phyloP scores from a whole-genome alignment of 2,329 filamentous ascomycete genomes.

The Ophiocordyceps australis region DNA sequence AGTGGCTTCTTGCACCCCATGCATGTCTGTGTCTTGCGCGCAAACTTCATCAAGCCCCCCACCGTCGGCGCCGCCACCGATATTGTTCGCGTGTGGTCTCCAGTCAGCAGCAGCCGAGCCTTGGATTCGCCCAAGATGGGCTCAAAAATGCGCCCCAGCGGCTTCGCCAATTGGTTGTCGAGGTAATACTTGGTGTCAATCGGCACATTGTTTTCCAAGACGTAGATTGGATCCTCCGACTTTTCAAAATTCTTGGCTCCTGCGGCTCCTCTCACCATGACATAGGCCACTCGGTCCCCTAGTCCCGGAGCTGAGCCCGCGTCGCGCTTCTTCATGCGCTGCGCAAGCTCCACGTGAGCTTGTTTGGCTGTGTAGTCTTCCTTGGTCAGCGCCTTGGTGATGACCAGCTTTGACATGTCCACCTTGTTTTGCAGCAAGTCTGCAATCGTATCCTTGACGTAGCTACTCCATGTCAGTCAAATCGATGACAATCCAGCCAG shows the following conservation, averaged over 20 bases:
- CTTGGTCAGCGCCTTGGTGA: constrained; percentile 92
- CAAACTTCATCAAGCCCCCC: constrained; percentile 94
- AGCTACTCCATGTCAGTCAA: constrained; percentile 37
- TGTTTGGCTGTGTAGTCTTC: constrained; percentile 80
- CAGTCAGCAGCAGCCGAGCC: constrained; percentile 67
- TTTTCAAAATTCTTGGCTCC: constrained; percentile 94
- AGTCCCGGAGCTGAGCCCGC: constrained; percentile 82
- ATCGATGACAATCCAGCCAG: constrained; percentile 1
- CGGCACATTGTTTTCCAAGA: constrained; percentile 91
- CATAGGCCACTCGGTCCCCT: constrained; percentile 92
- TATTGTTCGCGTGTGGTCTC: constrained; percentile 89
- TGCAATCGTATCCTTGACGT: constrained; percentile 90
- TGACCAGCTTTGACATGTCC: constrained; percentile 98
- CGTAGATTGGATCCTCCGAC: constrained; percentile 91
- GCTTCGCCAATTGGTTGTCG: constrained; percentile 94
- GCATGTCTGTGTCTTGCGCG: constrained; percentile 94
- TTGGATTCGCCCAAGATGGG: constrained; percentile 91
- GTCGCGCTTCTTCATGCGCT: constrained; percentile 94
- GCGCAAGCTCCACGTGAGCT: constrained; percentile 86
- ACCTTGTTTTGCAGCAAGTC: constrained; percentile 93
- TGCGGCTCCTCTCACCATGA: constrained; percentile 83
- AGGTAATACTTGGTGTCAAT: constrained; percentile 98
- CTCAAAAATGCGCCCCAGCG: constrained; percentile 88
- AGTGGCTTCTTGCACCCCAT: constrained; percentile 99
- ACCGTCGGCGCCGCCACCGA: constrained; percentile 80